phyloP scores from a whole-genome alignment of 306 rosid genomes.

The Cucumis melo region DNA sequence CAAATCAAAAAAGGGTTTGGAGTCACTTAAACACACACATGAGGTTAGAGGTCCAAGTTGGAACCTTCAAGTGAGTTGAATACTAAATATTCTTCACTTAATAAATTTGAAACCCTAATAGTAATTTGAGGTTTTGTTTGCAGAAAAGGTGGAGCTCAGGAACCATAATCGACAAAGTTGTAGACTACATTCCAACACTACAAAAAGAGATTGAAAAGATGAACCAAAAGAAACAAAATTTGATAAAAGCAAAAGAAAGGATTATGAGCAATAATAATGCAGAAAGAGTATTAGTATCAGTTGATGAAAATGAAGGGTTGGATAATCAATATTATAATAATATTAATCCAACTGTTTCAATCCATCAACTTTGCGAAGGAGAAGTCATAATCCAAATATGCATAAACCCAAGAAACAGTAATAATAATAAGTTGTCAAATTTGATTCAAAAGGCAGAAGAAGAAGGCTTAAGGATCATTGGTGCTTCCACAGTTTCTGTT shows the following conservation, averaged over 20 bases:
- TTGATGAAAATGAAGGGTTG: not conserved
- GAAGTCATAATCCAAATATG: conserved; percentile 12
- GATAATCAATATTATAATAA: not conserved
- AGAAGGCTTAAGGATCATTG: not conserved
- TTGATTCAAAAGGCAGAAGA: conserved; percentile 2
- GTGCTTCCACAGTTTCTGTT: not conserved
- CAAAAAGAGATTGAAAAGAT: conserved; percentile 12
- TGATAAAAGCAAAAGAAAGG: not conserved
- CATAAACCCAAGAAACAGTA: not conserved
- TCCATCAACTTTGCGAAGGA: not conserved
- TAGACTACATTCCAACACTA: conserved; percentile 14
- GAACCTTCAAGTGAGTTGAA: no score
- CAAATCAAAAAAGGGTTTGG: no score
- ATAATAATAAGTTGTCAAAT: not conserved
- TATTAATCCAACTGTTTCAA: not conserved
- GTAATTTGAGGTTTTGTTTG: not conserved
- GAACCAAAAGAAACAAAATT: conserved; percentile 1
- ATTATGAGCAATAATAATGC: not conserved
- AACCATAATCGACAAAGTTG: conserved; percentile 14
- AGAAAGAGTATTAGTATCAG: not conserved
- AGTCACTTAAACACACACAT: no score
- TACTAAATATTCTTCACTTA: no score
- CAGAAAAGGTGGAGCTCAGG: conserved; percentile 29
- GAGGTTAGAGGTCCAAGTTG: no score
- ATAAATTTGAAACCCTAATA: not conserved